Conservation (phyloP, 1,139 yeast genomes). For the Lodderomyces oxycetoniae region DNA sequence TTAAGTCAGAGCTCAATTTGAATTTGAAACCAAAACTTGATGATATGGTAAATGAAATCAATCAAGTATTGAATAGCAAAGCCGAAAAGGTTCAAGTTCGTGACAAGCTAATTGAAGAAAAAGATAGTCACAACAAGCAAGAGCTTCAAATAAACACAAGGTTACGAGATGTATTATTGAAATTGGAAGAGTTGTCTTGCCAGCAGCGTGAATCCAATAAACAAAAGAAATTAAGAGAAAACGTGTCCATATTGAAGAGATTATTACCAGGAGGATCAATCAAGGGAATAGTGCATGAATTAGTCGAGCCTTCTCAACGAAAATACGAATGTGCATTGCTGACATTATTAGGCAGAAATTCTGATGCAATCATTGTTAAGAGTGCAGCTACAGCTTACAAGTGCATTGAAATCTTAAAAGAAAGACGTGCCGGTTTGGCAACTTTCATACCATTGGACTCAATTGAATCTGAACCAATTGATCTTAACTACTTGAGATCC, state of each 20-base stretch:
- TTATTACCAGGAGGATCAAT: slow-evolving; percentile 69
- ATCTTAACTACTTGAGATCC: slow-evolving; percentile 56
- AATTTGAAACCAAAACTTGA: slow-evolving; percentile 30
- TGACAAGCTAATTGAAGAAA: slow-evolving; percentile 38
- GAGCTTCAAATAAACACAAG: slow-evolving; percentile 60
- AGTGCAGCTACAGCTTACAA: slow-evolving; percentile 68
- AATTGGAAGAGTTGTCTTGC: slow-evolving; percentile 69
- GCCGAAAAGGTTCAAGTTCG: slow-evolving; percentile 40
- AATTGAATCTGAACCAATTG: slow-evolving; percentile 48
- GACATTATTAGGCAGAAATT: slow-evolving; percentile 72
- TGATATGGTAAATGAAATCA: slow-evolving; percentile 30
- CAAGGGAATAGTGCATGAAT: slow-evolving; percentile 71
- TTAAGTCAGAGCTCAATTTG: slow-evolving; percentile 27
- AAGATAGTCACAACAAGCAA: slow-evolving; percentile 42
- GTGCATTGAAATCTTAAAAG: slow-evolving; percentile 79
- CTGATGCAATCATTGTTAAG: slow-evolving; percentile 83
- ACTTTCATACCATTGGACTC: slow-evolving; percentile 88
- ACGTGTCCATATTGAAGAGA: slow-evolving; percentile 61
- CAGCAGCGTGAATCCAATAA: slow-evolving; percentile 70
- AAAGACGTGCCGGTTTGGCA: slow-evolving; percentile 79
- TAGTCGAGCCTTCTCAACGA: slow-evolving; percentile 74
- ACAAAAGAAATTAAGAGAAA: slow-evolving; percentile 68
- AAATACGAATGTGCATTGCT: slow-evolving; percentile 75
- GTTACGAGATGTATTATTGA: slow-evolving; percentile 56
- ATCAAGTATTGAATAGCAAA: slow-evolving; percentile 30